phyloP scores from a whole-genome alignment of 495 filamentous ascomycete genomes.

The Pseudomonodictys pantanalensis region DNA sequence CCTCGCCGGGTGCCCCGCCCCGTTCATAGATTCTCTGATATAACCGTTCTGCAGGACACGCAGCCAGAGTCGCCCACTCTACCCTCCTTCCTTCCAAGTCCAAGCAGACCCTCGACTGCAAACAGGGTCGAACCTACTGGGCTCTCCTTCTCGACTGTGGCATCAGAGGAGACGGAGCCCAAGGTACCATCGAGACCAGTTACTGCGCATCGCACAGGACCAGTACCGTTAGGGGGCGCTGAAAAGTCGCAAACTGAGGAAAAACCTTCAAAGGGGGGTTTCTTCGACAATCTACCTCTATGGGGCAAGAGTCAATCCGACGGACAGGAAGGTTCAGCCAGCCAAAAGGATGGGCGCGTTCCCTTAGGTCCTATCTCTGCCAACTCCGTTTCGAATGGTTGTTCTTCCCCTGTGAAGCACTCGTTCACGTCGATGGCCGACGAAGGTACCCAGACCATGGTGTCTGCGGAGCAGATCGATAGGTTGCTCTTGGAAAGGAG shows the following conservation, averaged over 20 bases:
- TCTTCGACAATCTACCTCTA: slow-evolving; percentile 18
- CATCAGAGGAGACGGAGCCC: slow-evolving; percentile 24
- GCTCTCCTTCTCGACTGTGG: slow-evolving; percentile 18
- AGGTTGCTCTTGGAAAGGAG: slow-evolving; percentile 30
- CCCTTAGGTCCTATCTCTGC: slow-evolving; percentile 16
- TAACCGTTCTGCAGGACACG: slow-evolving; percentile 27
- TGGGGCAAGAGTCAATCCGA: slow-evolving; percentile 11
- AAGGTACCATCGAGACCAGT: slow-evolving; percentile 21
- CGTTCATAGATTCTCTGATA: slow-evolving; percentile 21
- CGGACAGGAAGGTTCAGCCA: neutral
- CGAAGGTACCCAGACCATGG: slow-evolving; percentile 42
- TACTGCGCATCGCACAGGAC: slow-evolving; percentile 26
- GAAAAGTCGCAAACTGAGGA: slow-evolving; percentile 2
- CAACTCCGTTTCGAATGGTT: slow-evolving; percentile 8
- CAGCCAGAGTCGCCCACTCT: slow-evolving; percentile 28
- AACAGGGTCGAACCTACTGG: neutral
- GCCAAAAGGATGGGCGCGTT: slow-evolving; percentile 7
- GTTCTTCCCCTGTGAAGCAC: slow-evolving; percentile 6
- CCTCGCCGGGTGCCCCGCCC: neutral
- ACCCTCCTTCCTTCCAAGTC: slow-evolving; percentile 24
- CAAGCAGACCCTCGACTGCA: slow-evolving; percentile 17
- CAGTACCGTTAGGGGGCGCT: slow-evolving; percentile 3
- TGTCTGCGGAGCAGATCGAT: slow-evolving; percentile 42
- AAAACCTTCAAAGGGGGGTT: slow-evolving; percentile 10
- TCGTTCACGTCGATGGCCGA: slow-evolving; percentile 22